Base-by-base conservation (phyloP, 257 asterid species). In the Lycium ferocissimum region DNA sequence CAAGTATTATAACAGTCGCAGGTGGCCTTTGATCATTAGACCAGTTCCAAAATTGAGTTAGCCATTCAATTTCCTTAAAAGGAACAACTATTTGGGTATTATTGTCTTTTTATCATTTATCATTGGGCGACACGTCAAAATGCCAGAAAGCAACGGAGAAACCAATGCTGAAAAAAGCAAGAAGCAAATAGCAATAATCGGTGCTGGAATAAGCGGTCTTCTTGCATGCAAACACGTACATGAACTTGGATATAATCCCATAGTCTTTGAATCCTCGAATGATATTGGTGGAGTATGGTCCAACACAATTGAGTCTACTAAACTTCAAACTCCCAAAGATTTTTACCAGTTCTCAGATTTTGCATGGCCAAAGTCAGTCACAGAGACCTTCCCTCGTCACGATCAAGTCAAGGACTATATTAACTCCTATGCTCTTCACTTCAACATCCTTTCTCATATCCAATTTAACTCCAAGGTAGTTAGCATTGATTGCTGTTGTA, bases 141-240 rank as follows among this genome's bases (percentile, higher is more conserved):
- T 38, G 43, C 4, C 43, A 38, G 5, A 38, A 38, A 38, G 5
- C 43, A 38, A 58, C 22, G 65, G 65, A 58, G 65, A 17, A 58
- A 58, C 6, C 22, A 2, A 58, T 58, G 65, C 6, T 58, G 65
- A 18, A 6, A 18, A 58, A 58, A 58, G 4, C 1, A 37, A 66
- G 18, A 89, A 86, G 69, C 82, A 84, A 13, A 86, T 92, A 85
- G 94, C 90, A 0, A 91, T 92, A 9, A 83, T 92, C 38, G 94
- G 97, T 8, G 94, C 94, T 9, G 95, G 97, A 66, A 86, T 93
- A 45, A 92, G 97, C 17, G 97, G 97, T 70, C 85, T 93, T 14
- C 90, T 93, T 40, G 92, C 95, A n/a, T 92, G 95, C 87, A 93
- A 91, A 80, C 91, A 92, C 87, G 84, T 88, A 22, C 3, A 84